These are phyloP conservation scores for Citrus maxima DNA, from an alignment of 345 rosid genomes.

Conservation along the genomic window DNA sequence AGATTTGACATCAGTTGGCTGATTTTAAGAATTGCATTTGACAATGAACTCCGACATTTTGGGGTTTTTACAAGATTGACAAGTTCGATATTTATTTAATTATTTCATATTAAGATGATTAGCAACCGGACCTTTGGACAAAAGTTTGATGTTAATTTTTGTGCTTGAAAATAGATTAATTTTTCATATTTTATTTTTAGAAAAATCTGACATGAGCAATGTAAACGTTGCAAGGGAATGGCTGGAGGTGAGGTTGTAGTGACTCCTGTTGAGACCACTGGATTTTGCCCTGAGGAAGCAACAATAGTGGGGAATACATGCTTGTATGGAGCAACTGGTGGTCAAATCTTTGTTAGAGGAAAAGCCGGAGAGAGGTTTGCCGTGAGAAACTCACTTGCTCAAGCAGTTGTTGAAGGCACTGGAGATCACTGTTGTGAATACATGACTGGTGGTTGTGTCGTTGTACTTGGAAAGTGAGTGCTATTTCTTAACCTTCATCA, in stretches of 20 bases:
- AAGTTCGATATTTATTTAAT: neutral
- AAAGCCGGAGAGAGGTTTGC: constrained; percentile 99
- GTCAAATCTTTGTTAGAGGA: constrained; percentile 92
- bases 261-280: constrained; percentile 68
- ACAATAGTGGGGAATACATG: constrained; percentile 96
- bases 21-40: too few species aligned
- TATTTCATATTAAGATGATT: constrained; percentile 8
- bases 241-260: constrained; percentile 98
- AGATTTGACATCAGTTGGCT: neutral
- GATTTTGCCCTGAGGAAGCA: constrained; percentile 91
- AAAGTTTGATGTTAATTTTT: neutral
- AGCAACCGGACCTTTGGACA: neutral
- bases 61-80: neutral
- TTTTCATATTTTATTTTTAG: neutral
- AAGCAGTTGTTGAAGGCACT: constrained; percentile 98
- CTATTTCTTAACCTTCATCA: neutral
- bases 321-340: constrained; percentile 97
- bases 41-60: neutral
- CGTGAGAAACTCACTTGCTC: constrained; percentile 94
- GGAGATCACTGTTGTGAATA: constrained; percentile 98
- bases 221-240: constrained; percentile 65
- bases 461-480: constrained; percentile 94
- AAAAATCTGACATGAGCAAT: constrained; percentile 21
- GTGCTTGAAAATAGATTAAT: neutral
- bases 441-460: constrained; percentile 99